Evolutionary conservation across 2,329 filamentous ascomycete genomes (phyloP).

Genomic region (Dactylonectria estremocensis): DNA sequence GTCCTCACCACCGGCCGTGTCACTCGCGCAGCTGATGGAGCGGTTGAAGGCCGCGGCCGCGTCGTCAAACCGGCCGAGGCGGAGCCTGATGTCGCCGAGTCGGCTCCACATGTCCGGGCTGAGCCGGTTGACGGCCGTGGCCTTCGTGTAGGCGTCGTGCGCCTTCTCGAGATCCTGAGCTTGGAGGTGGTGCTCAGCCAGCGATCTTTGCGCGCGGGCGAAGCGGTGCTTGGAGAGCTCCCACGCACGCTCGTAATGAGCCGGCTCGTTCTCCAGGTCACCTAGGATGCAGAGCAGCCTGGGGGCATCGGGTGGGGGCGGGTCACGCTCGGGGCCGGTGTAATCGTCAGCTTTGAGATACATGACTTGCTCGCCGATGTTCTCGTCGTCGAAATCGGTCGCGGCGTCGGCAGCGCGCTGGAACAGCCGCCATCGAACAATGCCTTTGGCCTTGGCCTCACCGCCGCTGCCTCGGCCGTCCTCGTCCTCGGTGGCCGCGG

Average conservation of each 20-base stretch:
- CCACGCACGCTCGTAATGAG: conserved; percentile 90
- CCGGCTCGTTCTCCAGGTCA: conserved; percentile 83
- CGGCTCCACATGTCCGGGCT: conserved; percentile 91
- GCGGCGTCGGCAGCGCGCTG: conserved; percentile 65
- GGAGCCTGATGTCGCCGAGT: conserved; percentile 88
- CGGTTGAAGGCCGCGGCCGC: conserved; percentile 88
- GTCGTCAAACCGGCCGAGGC: conserved; percentile 81
- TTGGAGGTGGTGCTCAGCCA: conserved; percentile 84
- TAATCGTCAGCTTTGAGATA: conserved; percentile 69
- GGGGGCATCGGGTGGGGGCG: conserved; percentile 85
- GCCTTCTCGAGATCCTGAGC: conserved; percentile 78
- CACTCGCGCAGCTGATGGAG: conserved; percentile 76
- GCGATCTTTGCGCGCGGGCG: conserved; percentile 87
- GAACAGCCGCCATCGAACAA: conserved; percentile 86
- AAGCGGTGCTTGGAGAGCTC: conserved; percentile 85
- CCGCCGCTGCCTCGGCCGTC: conserved; percentile 68
- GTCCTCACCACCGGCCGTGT: conserved; percentile 83
- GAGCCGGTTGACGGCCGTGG: conserved; percentile 83
- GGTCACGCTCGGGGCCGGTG: conserved; percentile 75
- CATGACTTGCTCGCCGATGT: conserved; percentile 66
- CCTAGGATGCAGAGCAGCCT: conserved; percentile 94
- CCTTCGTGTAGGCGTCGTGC: conserved; percentile 82
- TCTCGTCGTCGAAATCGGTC: conserved; percentile 65
- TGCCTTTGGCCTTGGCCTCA: conserved; percentile 84
- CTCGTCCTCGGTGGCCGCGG: conserved; percentile 70